Conservation (phyloP, 2,329 filamentous ascomycete genomes). For the Cryphonectria carpinicola region DNA sequence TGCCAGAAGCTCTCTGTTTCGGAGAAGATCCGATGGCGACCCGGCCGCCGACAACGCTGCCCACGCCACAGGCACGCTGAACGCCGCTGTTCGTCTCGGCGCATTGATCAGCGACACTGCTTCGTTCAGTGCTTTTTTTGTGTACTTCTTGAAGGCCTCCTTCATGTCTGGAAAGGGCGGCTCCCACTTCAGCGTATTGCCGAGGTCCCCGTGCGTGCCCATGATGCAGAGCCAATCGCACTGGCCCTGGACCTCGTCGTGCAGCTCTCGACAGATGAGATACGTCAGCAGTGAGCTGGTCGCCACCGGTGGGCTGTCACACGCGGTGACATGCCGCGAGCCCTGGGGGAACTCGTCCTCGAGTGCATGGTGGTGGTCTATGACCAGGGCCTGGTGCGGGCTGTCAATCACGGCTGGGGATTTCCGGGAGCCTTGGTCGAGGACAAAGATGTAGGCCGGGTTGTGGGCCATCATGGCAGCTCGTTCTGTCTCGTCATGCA, state of each 20-base stretch:
- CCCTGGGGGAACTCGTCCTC: slow-evolving; percentile 59
- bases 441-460: slow-evolving; percentile 63
- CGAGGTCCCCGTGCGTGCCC: slow-evolving; percentile 70
- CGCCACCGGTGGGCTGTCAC: slow-evolving; percentile 66
- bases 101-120: slow-evolving; percentile 68
- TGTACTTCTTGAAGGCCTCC: slow-evolving; percentile 60
- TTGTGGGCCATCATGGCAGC: slow-evolving; percentile 51
- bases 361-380: slow-evolving; percentile 67
- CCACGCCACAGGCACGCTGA: slow-evolving; percentile 65
- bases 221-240: slow-evolving; percentile 67
- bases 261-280: slow-evolving; percentile 61
- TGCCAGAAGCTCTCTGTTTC: slow-evolving; percentile 51
- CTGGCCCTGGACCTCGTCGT: slow-evolving; percentile 50
- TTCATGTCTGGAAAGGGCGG: slow-evolving; percentile 70
- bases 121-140: slow-evolving; percentile 65
- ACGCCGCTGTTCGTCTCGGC: slow-evolving; percentile 63
- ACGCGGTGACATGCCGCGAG: slow-evolving; percentile 62
- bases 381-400: slow-evolving; percentile 57
- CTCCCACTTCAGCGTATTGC: slow-evolving; percentile 67
- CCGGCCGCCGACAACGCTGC: slow-evolving; percentile 55
- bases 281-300: slow-evolving; percentile 68
- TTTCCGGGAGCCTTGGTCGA: slow-evolving; percentile 66
- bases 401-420: slow-evolving; percentile 56
- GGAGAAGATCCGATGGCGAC: slow-evolving; percentile 55
- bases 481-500: slow-evolving; percentile 60